Evolutionary conservation across 1,284 basidiomycete species (phyloP).

Genomic region (Tylopilus sp.): DNA sequence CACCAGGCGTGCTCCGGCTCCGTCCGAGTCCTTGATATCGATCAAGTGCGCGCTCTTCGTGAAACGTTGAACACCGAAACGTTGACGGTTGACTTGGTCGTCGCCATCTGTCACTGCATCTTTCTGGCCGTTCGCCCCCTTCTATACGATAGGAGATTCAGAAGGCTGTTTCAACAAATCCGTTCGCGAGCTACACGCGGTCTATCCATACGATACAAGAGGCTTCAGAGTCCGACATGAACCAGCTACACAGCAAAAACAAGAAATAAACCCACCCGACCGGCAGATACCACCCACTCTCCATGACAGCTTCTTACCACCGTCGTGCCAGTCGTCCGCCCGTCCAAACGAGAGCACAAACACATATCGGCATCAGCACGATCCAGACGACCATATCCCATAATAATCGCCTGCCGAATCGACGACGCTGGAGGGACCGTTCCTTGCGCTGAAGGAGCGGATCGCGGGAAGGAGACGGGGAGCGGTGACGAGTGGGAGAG

Average conservation of each 20-base stretch:
- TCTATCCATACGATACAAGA: not conserved
- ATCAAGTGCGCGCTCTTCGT: too few species aligned
- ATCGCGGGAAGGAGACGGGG: constrained; percentile 39
- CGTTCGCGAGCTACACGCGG: not conserved
- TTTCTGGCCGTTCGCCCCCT: too few species aligned
- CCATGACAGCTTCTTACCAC: constrained; percentile 32
- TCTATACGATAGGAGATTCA: not conserved
- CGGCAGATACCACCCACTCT: constrained; percentile 3
- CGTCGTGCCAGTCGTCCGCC: constrained; percentile 42
- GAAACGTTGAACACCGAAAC: too few species aligned
- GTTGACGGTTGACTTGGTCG: too few species aligned
- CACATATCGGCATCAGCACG: constrained; percentile 50
- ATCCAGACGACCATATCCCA: constrained; percentile 75
- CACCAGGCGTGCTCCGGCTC: too few species aligned
- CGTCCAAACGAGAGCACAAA: constrained; percentile 51
- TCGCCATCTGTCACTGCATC: too few species aligned
- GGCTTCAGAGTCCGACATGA: not conserved
- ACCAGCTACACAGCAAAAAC: not conserved
- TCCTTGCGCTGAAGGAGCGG: constrained; percentile 74
- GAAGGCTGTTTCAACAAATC: not conserved
- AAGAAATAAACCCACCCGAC: constrained; percentile 4
- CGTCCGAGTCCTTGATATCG: too few species aligned
- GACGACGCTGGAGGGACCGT: constrained; percentile 59
- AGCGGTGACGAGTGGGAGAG: constrained; percentile 8
- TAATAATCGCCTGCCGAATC: constrained; percentile 57